A percentile compares a stretch with the other conserved stretches of the same genome.
Conservation (phyloP, 2,329 filamentous ascomycete species). For the Cryphonectria radicalis region DNA sequence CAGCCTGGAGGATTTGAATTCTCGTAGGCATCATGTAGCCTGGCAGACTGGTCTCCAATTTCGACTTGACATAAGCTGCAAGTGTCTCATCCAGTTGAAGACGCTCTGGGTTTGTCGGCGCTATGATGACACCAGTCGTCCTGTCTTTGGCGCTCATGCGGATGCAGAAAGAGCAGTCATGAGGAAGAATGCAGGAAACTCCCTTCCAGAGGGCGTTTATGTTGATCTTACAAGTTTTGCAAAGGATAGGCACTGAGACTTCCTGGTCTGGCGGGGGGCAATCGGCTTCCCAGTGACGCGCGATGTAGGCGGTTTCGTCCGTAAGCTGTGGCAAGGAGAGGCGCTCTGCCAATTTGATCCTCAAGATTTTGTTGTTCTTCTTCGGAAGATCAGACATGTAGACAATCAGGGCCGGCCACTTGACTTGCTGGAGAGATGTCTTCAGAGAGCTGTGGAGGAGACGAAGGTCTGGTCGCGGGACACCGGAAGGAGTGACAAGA, state of each 20-base stretch:
- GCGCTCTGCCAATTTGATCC: conserved; percentile 56
- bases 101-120: not conserved
- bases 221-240: conserved; percentile 41
- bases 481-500: conserved; percentile 18
- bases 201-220: conserved; percentile 33
- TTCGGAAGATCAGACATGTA: conserved; percentile 61
- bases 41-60: conserved; percentile 33
- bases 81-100: conserved; percentile 18
- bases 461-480: conserved; percentile 44
- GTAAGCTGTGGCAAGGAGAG: conserved; percentile 49
- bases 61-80: conserved; percentile 20
- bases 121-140: conserved; percentile 10
- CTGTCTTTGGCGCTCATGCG: conserved; percentile 31
- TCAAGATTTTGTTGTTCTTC: conserved; percentile 61
- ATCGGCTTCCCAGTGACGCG: conserved; percentile 53
- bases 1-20: conserved; percentile 40
- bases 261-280: conserved; percentile 54
- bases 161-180: conserved; percentile 31
- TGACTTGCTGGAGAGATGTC: conserved; percentile 54
- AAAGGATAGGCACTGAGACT: conserved; percentile 46
- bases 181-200: conserved; percentile 6
- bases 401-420: conserved; percentile 55
- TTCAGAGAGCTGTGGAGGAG: conserved; percentile 52
- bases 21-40: conserved; percentile 45
- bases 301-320: conserved; percentile 47